These are phyloP conservation scores for Tetrahymena malaccensis DNA, from an alignment of 73 alveolate genomes.

Conservation along the genomic window DNA sequence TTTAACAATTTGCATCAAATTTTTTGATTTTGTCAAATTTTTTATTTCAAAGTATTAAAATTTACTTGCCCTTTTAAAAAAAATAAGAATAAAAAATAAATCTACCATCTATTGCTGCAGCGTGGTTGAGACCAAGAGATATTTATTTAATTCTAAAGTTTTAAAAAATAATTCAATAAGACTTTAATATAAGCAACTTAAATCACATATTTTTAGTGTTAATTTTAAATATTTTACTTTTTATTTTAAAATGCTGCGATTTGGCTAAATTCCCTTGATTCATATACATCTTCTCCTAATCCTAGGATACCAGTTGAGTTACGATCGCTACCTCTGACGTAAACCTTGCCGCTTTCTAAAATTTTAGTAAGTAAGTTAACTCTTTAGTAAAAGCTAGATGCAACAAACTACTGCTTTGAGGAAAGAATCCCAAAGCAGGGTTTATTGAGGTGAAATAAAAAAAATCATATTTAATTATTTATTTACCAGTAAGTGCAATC, in stretches of 20 bases:
- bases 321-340: background rate
- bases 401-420: background rate
- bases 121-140: background rate
- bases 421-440: background rate
- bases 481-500: background rate
- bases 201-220: background rate
- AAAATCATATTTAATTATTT: too few species aligned
- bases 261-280: background rate
- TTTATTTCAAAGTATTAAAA: background rate
- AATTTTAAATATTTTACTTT: background rate
- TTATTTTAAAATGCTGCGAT: background rate
- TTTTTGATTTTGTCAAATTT: too few species aligned
- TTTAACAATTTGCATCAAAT: background rate
- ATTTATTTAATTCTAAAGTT: background rate
- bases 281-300: background rate
- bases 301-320: background rate
- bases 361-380: background rate
- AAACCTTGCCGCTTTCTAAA: background rate
- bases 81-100: background rate
- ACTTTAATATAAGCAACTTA: background rate
- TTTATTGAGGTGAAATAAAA: background rate
- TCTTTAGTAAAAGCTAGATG: background rate
- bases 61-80: background rate
- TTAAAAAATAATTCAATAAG: background rate
- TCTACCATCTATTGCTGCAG: background rate